Evolutionary conservation across 2,329 filamentous ascomycete species (phyloP), one percentile per base, ranked within the genome.

Genomic region (Exophiala alcalophila): DNA sequence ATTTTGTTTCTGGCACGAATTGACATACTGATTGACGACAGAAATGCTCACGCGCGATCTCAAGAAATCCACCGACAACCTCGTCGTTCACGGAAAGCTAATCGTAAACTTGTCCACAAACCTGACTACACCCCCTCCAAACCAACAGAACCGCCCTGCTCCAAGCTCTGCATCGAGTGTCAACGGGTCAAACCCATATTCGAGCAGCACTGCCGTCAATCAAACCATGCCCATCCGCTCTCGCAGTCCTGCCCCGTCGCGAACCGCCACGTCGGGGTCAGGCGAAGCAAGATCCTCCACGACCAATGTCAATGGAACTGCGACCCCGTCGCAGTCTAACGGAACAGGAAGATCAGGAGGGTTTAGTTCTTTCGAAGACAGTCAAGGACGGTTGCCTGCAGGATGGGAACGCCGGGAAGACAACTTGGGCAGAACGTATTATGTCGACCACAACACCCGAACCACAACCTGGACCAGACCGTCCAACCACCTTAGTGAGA

Each of bases 21-120:
- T 30, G 12, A 37, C 5, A 27, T 30, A 30, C 39, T 48, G 39
- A 49, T 35, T 30, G 5, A 31, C 23, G 46, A 53, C 55, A 81
- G 90, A 97, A 70, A 98, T 97, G 91, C 86, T 98, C 62, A 97
- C 92, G 36, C 77, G 89, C 55, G 92, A 98, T 65, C 76, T 98
- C 23, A 96, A 97, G 65, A 97, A 96, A 68, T 96, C 92, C 4
- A 96, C 89, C 47, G 92, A 98, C 64, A 97, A 97, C 63, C 80
- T 98, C 34, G 89, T 97, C 43, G 92, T 98, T 23, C 90, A 98
- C 63, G 92, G 92, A 51, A 97, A 97, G 68, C 79, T 98, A 41
- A 98, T 98, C 58, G 81, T 98, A 51, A 97, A 94, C 64, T 73
- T 98, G 9, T 96, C 91, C 8, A 96, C 91, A 37, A 95, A 98